A percentile compares a stretch with the other conserved stretches of the same genome.
Evolutionary conservation across 2,329 filamentous ascomycete genomes (phyloP).

Genomic region (Amesomyces nigricolor): DNA sequence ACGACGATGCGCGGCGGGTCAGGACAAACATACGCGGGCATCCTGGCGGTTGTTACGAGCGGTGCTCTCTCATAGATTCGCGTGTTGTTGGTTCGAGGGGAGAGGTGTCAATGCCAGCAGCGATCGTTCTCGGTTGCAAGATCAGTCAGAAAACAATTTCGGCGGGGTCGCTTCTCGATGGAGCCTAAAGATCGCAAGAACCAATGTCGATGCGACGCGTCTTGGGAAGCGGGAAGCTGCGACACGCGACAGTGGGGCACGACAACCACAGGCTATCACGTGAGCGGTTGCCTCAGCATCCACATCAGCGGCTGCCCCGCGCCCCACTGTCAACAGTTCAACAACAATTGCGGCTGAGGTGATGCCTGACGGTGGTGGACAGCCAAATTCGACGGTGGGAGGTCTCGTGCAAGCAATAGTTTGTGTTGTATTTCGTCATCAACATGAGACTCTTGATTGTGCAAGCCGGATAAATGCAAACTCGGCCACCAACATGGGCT

Average conservation of each 20-base stretch:
- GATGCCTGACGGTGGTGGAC: not conserved
- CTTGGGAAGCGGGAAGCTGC: not conserved
- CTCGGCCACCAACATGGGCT: not conserved
- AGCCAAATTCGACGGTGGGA: too few species aligned
- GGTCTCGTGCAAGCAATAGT: too few species aligned
- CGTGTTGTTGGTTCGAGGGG: not conserved
- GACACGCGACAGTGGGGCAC: constrained; percentile 11
- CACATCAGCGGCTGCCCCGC: constrained; percentile 1
- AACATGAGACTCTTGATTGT: too few species aligned
- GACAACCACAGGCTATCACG: constrained; percentile 23
- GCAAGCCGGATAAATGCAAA: constrained; percentile 5
- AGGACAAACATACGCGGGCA: constrained; percentile 26
- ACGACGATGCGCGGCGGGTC: not conserved
- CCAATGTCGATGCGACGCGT: constrained; percentile 4
- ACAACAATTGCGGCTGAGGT: not conserved
- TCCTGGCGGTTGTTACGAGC: constrained; percentile 14
- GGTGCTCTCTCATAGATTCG: constrained; percentile 9
- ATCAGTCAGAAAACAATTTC: not conserved
- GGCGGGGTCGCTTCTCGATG: too few species aligned
- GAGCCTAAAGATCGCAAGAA: not conserved
- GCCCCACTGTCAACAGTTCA: constrained; percentile 2
- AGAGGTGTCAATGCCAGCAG: not conserved
- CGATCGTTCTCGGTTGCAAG: too few species aligned
- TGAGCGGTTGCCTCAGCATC: constrained; percentile 14
- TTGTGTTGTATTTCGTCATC: too few species aligned